Percentiles rank a stretch among this genome's conserved stretches.
Conservation (phyloP, 2,329 filamentous ascomycete genomes). For the Fusarium agapanthi region DNA sequence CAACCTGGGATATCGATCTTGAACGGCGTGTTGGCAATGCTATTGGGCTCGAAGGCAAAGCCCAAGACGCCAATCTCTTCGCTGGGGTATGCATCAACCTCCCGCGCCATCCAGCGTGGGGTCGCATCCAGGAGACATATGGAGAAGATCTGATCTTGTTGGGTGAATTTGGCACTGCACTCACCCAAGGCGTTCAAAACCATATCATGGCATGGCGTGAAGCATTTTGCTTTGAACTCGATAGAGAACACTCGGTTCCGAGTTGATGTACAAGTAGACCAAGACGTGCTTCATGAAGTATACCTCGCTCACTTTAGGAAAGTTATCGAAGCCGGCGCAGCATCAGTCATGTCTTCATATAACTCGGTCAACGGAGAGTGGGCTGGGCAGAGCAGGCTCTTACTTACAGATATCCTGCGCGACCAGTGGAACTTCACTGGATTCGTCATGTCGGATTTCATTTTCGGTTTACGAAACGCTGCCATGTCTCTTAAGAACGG, state of each 20-base stretch:
- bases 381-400: constrained; percentile 28
- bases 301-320: constrained; percentile 33
- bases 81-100: constrained; percentile 36
- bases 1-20: constrained; percentile 30
- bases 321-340: constrained; percentile 26
- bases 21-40: constrained; percentile 30
- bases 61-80: constrained; percentile 33
- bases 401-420: constrained; percentile 26
- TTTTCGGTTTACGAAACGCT: constrained; percentile 29
- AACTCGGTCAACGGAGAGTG: constrained; percentile 34
- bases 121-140: constrained; percentile 38
- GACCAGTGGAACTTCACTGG: constrained; percentile 30
- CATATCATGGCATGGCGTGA: constrained; percentile 37
- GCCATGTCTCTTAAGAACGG: constrained; percentile 28
- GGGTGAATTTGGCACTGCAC: constrained; percentile 30
- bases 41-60: constrained; percentile 30
- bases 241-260: constrained; percentile 37
- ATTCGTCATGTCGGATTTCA: constrained; percentile 27
- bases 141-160: constrained; percentile 34
- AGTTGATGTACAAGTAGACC: constrained; percentile 29
- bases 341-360: constrained; percentile 31
- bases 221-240: constrained; percentile 37
- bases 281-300: constrained; percentile 29
- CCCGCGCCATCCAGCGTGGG: constrained; percentile 38
- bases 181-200: constrained; percentile 26